These are phyloP conservation scores for Hippophae tibetana DNA, from an alignment of 306 rosid genomes.

Conservation along the genomic window DNA sequence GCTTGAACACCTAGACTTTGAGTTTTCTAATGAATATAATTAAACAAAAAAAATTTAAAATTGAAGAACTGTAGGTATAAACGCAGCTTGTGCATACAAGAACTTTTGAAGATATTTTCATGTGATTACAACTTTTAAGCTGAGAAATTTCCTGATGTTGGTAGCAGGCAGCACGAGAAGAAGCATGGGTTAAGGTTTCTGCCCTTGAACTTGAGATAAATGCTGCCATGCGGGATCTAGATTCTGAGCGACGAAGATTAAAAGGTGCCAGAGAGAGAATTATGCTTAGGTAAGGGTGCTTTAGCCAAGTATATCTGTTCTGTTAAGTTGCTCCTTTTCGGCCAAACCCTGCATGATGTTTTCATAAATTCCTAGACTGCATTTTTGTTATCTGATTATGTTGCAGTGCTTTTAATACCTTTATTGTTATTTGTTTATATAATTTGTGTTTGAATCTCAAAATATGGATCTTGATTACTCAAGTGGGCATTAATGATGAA, in stretches of 20 bases:
- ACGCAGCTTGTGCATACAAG: background rate
- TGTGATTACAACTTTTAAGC: conserved; percentile 19
- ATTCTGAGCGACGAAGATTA: conserved; percentile 71
- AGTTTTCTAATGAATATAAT: background rate
- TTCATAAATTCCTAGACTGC: background rate
- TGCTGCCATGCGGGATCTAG: conserved; percentile 78
- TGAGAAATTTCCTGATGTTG: conserved; percentile 46
- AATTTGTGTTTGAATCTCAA: too few relatives aligned
- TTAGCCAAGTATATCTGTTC: conserved; percentile 1
- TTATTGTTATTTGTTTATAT: too few relatives aligned
- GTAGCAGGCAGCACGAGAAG: conserved; percentile 99
- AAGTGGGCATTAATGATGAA: conserved; percentile 9
- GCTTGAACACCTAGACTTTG: too few relatives aligned
- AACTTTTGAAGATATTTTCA: background rate
- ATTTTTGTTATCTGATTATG: too few relatives aligned
- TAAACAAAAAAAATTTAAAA: background rate
- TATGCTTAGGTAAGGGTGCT: conserved; percentile 69
- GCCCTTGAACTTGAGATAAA: conserved; percentile 85
- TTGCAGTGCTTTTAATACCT: too few relatives aligned
- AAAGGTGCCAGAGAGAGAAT: conserved; percentile 90
- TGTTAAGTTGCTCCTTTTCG: background rate
- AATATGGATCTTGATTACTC: too few relatives aligned
- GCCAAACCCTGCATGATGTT: background rate
- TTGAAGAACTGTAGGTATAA: background rate
- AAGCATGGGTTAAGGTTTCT: conserved; percentile 97